Percentiles rank a stretch among this genome's conserved stretches.
Evolutionary conservation across 2,329 filamentous ascomycete genomes (phyloP).

Genomic region (Talaromyces verruculosus): DNA sequence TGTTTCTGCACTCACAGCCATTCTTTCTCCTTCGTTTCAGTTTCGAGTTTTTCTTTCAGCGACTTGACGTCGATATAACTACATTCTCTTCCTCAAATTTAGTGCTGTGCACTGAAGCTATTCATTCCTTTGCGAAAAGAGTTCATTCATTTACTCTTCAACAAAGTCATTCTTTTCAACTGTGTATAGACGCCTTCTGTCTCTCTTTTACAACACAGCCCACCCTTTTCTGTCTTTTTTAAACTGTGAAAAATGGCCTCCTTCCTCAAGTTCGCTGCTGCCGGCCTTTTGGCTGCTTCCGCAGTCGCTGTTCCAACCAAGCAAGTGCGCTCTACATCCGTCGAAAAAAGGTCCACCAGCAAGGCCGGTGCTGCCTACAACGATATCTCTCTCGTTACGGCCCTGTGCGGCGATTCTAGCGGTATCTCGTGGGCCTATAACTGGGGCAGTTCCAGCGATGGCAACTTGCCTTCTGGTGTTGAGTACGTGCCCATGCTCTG

Average conservation of each 20-base stretch:
- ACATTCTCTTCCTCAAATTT: constrained; percentile 3
- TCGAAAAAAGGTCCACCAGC: constrained; percentile 31
- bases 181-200: neutral
- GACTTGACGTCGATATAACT: constrained; percentile 15
- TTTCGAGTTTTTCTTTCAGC: constrained; percentile 1
- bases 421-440: constrained; percentile 47
- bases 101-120: constrained; percentile 12
- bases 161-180: constrained; percentile 15
- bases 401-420: constrained; percentile 38
- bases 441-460: constrained; percentile 40
- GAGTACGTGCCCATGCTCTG: constrained; percentile 51
- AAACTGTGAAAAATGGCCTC: constrained; percentile 9
- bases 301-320: constrained; percentile 1
- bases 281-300: constrained; percentile 4
- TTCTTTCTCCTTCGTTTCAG: constrained; percentile 10
- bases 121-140: constrained; percentile 8
- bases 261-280: constrained; percentile 5
- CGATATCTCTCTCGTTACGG: constrained; percentile 31
- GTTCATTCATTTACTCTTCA: constrained; percentile 11
- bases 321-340: neutral
- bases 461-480: constrained; percentile 34
- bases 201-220: neutral
- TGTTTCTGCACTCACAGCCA: neutral
- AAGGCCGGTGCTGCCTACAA: constrained; percentile 39
- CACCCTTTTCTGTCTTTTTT: constrained; percentile 6